A percentile compares a stretch with the other conserved stretches of the same genome.
Conservation (phyloP, 164 flowering plant genomes). For the Cinnamomum chago region DNA sequence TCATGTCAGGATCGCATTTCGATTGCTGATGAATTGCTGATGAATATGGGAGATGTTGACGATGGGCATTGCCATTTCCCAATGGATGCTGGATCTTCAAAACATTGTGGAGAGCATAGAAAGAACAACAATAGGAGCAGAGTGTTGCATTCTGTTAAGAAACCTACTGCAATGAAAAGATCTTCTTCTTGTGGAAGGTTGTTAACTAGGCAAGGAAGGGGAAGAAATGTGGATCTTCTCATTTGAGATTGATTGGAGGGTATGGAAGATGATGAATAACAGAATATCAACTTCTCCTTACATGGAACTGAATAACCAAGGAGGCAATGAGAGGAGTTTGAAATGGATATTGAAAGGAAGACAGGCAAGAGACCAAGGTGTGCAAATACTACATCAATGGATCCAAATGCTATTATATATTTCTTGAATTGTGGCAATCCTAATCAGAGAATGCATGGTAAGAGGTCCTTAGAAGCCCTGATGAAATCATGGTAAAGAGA, state of each 20-base stretch:
- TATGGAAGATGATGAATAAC: background rate
- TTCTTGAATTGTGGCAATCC: background rate
- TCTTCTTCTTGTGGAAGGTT: slow-evolving; percentile 67
- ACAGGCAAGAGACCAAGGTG: too few species aligned
- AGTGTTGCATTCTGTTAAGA: slow-evolving; percentile 33
- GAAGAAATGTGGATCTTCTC: slow-evolving; percentile 20
- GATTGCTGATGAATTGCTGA: slow-evolving; percentile 43
- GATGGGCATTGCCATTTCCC: background rate
- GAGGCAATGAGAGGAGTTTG: background rate
- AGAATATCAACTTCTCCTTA: background rate
- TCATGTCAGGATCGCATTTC: slow-evolving; percentile 25
- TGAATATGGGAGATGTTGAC: slow-evolving; percentile 21
- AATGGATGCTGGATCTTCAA: background rate
- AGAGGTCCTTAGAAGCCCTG: background rate
- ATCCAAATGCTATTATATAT: background rate
- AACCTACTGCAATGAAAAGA: slow-evolving; percentile 49
- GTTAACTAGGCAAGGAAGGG: slow-evolving; percentile 37
- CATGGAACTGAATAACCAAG: background rate
- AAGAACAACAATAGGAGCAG: slow-evolving; percentile 17
- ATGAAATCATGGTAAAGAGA: background rate
- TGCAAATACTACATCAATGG: background rate
- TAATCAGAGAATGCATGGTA: background rate
- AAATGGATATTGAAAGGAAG: background rate
- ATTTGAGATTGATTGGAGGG: slow-evolving; percentile 3
- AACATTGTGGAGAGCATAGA: slow-evolving; percentile 5